A percentile compares a stretch with the other conserved stretches of the same genome.
These are phyloP conservation scores for Phoma sp. DNA, from an alignment of 2,329 filamentous ascomycete species.

Conservation along the genomic window DNA sequence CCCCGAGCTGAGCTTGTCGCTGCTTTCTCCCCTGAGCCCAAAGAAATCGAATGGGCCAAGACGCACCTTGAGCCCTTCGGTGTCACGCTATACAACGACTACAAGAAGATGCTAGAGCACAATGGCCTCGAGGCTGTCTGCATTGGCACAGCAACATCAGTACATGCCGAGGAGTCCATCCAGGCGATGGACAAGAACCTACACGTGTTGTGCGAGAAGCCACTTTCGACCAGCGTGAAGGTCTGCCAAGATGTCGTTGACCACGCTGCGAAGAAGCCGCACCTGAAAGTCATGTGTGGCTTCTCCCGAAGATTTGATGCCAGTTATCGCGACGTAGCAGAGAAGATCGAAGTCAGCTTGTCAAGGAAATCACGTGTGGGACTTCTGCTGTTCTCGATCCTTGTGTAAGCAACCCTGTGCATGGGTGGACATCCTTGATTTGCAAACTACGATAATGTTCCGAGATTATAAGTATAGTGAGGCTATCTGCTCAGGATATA, in stretches of 20 bases:
- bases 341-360: no score
- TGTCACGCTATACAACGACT: constrained; percentile 55
- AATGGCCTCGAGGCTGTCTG: constrained; percentile 54
- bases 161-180: constrained; percentile 46
- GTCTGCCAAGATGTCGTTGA: constrained; percentile 43
- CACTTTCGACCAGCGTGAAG: constrained; percentile 43
- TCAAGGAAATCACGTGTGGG: no score
- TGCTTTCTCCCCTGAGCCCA: constrained; percentile 55
- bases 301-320: constrained; percentile 56
- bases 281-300: constrained; percentile 53
- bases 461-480: no score
- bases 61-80: constrained; percentile 53
- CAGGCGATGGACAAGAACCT: constrained; percentile 45
- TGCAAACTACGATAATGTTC: no score
- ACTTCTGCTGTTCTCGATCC: no score
- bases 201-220: constrained; percentile 51
- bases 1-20: constrained; percentile 59
- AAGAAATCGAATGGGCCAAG: constrained; percentile 55
- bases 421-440: no score
- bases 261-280: constrained; percentile 43
- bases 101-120: constrained; percentile 55
- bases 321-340: constrained; percentile 49
- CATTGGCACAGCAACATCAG: constrained; percentile 42
- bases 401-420: no score
- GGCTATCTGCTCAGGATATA: no score